Percentiles rank a stretch among this genome's conserved stretches.
Conservation (phyloP, 768 basidiomycete species). For the Mycena kentingensis region DNA sequence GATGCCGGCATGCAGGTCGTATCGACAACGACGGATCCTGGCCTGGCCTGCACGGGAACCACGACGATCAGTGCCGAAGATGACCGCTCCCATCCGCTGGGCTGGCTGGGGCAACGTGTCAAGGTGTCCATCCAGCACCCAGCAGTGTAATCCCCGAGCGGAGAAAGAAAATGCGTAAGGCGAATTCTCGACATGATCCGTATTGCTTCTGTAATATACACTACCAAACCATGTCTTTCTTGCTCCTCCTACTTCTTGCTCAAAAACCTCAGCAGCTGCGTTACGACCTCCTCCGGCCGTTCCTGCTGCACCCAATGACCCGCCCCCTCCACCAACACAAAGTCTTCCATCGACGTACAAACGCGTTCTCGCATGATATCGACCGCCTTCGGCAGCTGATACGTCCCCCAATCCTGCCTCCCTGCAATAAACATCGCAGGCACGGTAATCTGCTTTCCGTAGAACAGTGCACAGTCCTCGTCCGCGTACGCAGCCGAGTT, state of each 20-base stretch:
- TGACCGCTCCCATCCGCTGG: background rate
- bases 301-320: slow-evolving; percentile 24
- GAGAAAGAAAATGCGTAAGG: no score
- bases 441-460: slow-evolving; percentile 47
- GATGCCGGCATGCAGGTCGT: no score
- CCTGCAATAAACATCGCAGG: slow-evolving; percentile 63
- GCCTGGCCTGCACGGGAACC: background rate
- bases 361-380: slow-evolving; percentile 9
- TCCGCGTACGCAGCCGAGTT: slow-evolving; percentile 38
- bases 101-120: background rate
- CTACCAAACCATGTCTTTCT: background rate
- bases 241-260: background rate
- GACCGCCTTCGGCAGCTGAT: slow-evolving; percentile 49
- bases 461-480: slow-evolving; percentile 46
- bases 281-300: slow-evolving; percentile 8
- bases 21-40: no score
- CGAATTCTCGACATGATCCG: no score
- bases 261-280: slow-evolving; percentile 15
- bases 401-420: slow-evolving; percentile 61
- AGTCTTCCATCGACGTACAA: slow-evolving; percentile 19
- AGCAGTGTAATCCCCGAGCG: background rate
- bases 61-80: slow-evolving; percentile 2
- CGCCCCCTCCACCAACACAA: slow-evolving; percentile 20
- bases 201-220: background rate
- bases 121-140: background rate